A percentile compares a stretch with the other conserved stretches of the same genome.
These are phyloP conservation scores for Lactuca saligna DNA, from an alignment of 129 eudicot genomes.

Conservation along the genomic window DNA sequence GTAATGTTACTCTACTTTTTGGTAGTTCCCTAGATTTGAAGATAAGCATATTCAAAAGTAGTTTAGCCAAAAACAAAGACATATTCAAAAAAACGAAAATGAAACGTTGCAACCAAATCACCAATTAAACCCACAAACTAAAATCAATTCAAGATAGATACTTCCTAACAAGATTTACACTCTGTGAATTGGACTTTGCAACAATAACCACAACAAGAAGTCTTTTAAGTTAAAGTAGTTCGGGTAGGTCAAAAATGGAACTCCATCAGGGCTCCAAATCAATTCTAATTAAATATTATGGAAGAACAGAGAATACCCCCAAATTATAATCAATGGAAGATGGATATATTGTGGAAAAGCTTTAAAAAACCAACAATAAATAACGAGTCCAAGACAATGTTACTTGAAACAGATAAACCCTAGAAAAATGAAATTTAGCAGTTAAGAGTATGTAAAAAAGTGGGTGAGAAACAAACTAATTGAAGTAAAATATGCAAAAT, in stretches of 20 bases:
- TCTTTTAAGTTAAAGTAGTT: neutral
- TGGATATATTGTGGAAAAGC: neutral
- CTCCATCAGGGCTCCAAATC: conserved; percentile 14
- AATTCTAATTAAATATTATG: neutral
- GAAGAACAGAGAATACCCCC: neutral
- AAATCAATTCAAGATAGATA: conserved; percentile 1
- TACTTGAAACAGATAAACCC: conserved; percentile 16
- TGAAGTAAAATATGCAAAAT: neutral
- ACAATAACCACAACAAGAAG: conserved; percentile 7
- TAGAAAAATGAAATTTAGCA: conserved; percentile 13
- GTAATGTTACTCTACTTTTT: neutral
- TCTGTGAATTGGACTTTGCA: neutral
- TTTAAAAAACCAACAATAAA: neutral
- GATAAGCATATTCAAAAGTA: neutral
- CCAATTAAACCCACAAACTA: neutral
- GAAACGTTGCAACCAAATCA: neutral
- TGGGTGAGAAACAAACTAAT: neutral
- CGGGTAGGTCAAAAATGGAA: neutral
- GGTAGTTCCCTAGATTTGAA: neutral
- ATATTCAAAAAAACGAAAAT: neutral
- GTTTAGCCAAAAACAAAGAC: conserved; percentile 16
- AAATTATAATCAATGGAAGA: neutral
- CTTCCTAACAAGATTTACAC: neutral
- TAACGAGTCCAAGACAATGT: conserved; percentile 4
- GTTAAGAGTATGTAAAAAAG: neutral